Evolutionary conservation across 805 yeast genomes (phyloP), one percentile per base, ranked within the genome.

Genomic region (Priceomyces carsonii): DNA sequence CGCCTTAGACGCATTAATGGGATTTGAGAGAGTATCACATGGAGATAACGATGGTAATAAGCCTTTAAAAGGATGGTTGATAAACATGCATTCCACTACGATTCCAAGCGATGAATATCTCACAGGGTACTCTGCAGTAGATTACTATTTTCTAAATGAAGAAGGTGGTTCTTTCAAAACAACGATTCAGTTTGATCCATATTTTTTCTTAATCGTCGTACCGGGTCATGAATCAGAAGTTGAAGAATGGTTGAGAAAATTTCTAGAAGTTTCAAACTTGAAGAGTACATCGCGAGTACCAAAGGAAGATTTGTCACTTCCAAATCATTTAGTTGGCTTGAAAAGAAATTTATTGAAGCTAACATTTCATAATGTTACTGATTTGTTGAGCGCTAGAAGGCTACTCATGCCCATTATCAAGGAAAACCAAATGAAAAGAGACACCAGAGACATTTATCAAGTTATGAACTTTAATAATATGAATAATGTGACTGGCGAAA

Each of bases 121-220:
- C 8, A 68, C 76, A n/a, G 96, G 95, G 7, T 69, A 76, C 22
- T 77, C 96, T 0, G 99, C 91, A 3, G 96, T 91, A 3, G 97
- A 93, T 50, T 89, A 84, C 59, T 95, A 95, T 55, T 93, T 95
- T 49, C 62, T 93, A 6, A 98, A 90, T 57, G 96, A 87, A 51
- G 97, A 90, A 57, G 99, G 99, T 31, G 99, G 97, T 5, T 79
- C 85, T 28, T 93, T 95, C 68, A 93, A 91, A 55, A 82, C 89
- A 3, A 83, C 95, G 1, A 61, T 86, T 9, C 83, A 75, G 39
- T 86, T 77, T 54, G 89, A 87, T 48, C 99, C 99, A 0, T 93
- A 93, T 57, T 85, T 93, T 52, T 76, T 83, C 33, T 63, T 93
- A 8, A 71, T 79, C 2, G 78, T 87, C 44, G 67, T 75, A n/a